These are phyloP conservation scores for Rhodomyrtus psidioides DNA, from an alignment of 441 rosid species.

Conservation along the genomic window DNA sequence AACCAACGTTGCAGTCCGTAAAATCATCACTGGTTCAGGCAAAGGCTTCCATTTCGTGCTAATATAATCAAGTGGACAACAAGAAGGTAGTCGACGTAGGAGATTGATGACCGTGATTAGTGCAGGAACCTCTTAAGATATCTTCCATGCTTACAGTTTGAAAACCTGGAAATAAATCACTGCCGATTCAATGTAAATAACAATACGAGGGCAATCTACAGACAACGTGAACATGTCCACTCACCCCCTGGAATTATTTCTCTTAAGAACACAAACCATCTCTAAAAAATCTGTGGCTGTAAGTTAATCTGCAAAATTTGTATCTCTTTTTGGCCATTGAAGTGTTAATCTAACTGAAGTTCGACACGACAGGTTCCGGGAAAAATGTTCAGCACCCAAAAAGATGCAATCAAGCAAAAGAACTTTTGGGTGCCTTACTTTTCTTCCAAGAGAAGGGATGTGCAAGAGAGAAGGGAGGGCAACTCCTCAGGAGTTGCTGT, in stretches of 20 bases:
- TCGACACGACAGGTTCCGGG: background rate
- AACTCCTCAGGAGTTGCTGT: conserved; percentile 58
- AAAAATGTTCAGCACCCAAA: background rate
- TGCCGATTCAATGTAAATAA: background rate
- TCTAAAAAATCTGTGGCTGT: background rate
- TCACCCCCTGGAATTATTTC: background rate
- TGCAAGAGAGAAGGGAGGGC: conserved; percentile 66
- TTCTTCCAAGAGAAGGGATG: conserved; percentile 57
- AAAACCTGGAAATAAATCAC: background rate
- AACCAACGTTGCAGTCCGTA: no score
- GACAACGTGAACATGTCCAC: background rate
- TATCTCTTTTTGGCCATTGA: background rate
- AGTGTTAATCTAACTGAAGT: background rate
- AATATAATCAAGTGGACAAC: no score
- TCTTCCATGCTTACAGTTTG: background rate
- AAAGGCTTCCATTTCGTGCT: no score
- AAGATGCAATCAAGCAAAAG: background rate
- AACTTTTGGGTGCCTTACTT: conserved; percentile 22
- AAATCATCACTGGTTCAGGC: no score
- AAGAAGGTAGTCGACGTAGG: background rate
- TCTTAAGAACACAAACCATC: background rate
- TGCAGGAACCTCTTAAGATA: background rate
- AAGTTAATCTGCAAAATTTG: background rate
- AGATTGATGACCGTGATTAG: background rate
- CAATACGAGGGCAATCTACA: background rate